phyloP scores from a whole-genome alignment of 2,329 filamentous ascomycete genomes.

The Ascochyta lentis region DNA sequence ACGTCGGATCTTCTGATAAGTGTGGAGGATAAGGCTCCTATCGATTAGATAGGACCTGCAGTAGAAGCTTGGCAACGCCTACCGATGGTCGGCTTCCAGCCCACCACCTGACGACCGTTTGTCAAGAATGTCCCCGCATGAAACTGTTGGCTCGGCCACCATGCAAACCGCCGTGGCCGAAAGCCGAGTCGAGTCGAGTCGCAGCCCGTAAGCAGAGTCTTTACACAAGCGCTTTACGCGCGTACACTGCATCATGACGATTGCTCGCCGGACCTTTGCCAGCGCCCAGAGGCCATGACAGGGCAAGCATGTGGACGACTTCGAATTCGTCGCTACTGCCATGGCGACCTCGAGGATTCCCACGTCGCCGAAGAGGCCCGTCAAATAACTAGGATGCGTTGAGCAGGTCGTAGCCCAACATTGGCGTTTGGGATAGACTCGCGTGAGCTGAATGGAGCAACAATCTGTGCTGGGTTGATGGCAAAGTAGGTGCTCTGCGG shows the following conservation, averaged over 20 bases:
- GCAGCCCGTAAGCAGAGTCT: slow-evolving; percentile 1
- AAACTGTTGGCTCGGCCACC: neutral
- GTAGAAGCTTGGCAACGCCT: slow-evolving; percentile 13
- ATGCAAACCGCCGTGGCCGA: neutral
- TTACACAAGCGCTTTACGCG: slow-evolving; percentile 6
- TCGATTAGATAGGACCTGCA: slow-evolving; percentile 32
- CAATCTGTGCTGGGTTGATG: neutral
- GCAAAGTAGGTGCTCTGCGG: neutral
- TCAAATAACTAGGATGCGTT: neutral
- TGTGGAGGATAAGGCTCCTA: slow-evolving; percentile 27
- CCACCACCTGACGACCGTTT: slow-evolving; percentile 5
- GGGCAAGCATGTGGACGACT: neutral
- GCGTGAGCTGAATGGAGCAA: neutral
- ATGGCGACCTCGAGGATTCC: neutral
- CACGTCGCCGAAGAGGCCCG: neutral
- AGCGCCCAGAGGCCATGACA: neutral
- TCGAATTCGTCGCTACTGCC: neutral
- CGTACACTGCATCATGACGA: slow-evolving; percentile 16
- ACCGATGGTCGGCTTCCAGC: slow-evolving; percentile 13
- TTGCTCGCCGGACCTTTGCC: neutral
- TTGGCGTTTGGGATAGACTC: neutral
- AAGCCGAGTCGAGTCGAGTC: neutral
- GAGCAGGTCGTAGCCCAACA: neutral
- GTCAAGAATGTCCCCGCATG: slow-evolving; percentile 2
- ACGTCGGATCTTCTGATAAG: neutral